Conservation (phyloP, 2,329 filamentous ascomycete genomes). For the Mariannaea sp. region DNA sequence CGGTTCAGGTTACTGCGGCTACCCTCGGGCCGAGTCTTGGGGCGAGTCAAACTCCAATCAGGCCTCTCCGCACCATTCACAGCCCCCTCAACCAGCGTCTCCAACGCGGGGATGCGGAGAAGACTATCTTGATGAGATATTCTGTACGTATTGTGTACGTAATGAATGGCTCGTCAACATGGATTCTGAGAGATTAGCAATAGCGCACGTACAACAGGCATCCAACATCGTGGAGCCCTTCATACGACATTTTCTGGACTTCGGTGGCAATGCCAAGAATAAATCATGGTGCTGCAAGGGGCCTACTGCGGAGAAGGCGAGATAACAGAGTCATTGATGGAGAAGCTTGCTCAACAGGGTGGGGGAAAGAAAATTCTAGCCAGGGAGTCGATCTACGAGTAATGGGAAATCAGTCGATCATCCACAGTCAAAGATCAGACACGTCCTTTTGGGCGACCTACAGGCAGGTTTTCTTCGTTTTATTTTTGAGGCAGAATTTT, state of each 20-base stretch:
- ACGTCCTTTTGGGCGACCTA: too few relatives aligned
- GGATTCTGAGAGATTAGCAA: not conserved
- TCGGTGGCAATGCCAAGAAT: not conserved
- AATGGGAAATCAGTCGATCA: too few relatives aligned
- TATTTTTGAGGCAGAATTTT: too few relatives aligned
- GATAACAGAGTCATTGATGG: too few relatives aligned
- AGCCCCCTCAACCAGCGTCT: not conserved
- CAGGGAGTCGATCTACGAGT: too few relatives aligned
- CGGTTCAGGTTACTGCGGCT: too few relatives aligned
- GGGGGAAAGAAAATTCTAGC: not conserved
- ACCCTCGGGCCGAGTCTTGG: too few relatives aligned
- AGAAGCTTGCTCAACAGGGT: too few relatives aligned
- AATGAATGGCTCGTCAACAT: not conserved
- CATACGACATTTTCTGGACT: not conserved
- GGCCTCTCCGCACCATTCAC: not conserved
- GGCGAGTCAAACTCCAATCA: too few relatives aligned
- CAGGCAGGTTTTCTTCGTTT: too few relatives aligned
- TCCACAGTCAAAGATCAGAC: too few relatives aligned
- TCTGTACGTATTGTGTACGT: not conserved
- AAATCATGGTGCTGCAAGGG: not conserved
- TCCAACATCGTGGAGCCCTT: not conserved
- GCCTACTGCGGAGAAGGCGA: not conserved
- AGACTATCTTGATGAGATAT: not conserved
- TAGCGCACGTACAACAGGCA: not conserved
- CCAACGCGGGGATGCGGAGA: conserved; percentile 1